phyloP scores from a whole-genome alignment of 2,329 filamentous ascomycete genomes.

The Thelonectria rubi region DNA sequence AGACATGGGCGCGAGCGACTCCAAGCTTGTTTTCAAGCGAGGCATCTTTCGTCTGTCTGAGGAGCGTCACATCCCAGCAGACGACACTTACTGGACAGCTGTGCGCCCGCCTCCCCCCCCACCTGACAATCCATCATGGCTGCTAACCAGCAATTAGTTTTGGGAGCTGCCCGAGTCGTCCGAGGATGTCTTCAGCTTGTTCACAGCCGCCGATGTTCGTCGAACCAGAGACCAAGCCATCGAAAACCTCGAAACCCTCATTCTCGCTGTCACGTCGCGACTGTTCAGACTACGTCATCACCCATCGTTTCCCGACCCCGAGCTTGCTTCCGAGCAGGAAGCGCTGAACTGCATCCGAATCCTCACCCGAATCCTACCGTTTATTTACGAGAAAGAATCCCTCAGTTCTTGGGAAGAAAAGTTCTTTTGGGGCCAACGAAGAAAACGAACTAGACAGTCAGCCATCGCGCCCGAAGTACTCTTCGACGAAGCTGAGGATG shows the following conservation, averaged over 20 bases:
- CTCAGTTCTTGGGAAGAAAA: conserved; percentile 86
- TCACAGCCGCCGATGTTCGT: conserved; percentile 87
- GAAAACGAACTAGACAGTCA: conserved; percentile 74
- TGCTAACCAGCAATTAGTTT: conserved; percentile 67
- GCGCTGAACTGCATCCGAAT: conserved; percentile 96
- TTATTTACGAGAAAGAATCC: conserved; percentile 87
- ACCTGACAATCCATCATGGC: conserved; percentile 12
- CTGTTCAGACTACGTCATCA: conserved; percentile 86
- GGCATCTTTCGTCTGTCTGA: conserved; percentile 97
- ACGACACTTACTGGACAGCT: conserved; percentile 92
- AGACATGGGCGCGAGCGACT: conserved; percentile 95
- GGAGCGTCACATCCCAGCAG: conserved; percentile 83
- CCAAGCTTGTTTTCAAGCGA: conserved; percentile 98
- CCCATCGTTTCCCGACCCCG: conserved; percentile 87
- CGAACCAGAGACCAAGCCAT: conserved; percentile 85
- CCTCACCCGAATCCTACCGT: conserved; percentile 88
- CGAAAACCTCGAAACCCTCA: conserved; percentile 88
- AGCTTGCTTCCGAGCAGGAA: conserved; percentile 84
- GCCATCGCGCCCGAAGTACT: conserved; percentile 78
- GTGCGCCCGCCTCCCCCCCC: conserved; percentile 61
- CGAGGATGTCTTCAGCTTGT: conserved; percentile 96
- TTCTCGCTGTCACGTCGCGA: conserved; percentile 83
- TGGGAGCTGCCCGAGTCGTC: conserved; percentile 96
- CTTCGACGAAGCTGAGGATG: conserved; percentile 78
- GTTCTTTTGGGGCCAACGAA: conserved; percentile 88